Conservation (phyloP, 1,284 basidiomycete species). For the Acaromyces ingoldii region DNA sequence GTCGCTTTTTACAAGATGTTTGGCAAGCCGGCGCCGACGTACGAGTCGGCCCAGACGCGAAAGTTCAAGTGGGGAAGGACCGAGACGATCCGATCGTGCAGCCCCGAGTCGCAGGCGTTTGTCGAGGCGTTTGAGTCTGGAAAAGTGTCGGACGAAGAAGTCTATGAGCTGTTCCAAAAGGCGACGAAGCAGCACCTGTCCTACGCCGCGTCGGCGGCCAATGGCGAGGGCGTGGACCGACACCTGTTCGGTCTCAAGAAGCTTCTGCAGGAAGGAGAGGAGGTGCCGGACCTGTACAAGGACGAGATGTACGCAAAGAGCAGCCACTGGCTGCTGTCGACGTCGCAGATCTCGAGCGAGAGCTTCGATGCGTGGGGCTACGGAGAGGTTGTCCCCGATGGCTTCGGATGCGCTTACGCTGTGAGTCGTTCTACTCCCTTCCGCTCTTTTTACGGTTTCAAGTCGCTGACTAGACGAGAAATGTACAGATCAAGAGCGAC, state of each 20-base stretch:
- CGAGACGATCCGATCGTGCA: slow-evolving; percentile 84
- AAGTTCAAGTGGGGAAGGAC: slow-evolving; percentile 88
- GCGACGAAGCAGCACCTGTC: slow-evolving; percentile 78
- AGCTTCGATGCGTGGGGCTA: slow-evolving; percentile 95
- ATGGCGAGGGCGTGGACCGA: slow-evolving; percentile 90
- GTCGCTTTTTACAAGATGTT: slow-evolving; percentile 83
- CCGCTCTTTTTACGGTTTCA: no score
- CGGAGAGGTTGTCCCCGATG: slow-evolving; percentile 83
- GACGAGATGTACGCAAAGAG: slow-evolving; percentile 70
- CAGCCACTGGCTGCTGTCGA: slow-evolving; percentile 86
- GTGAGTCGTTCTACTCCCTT: no score
- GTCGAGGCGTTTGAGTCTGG: slow-evolving; percentile 78
- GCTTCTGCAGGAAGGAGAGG: slow-evolving; percentile 70
- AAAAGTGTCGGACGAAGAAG: slow-evolving; percentile 57
- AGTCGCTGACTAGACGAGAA: no score
- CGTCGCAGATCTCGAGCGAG: slow-evolving; percentile 75
- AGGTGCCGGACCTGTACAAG: slow-evolving; percentile 70
- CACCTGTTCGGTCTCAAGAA: slow-evolving; percentile 90
- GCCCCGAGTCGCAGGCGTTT: slow-evolving; percentile 77
- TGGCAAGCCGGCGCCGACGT: slow-evolving; percentile 72
- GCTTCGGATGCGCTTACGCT: slow-evolving; percentile 87
- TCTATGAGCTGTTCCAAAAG: slow-evolving; percentile 68
- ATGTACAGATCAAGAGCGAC: slow-evolving; percentile 68
- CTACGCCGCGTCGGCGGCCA: slow-evolving; percentile 84
- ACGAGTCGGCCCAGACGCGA: slow-evolving; percentile 90